These are phyloP conservation scores for Xylaria arbuscula DNA, from an alignment of 2,329 filamentous ascomycete genomes.

Conservation along the genomic window DNA sequence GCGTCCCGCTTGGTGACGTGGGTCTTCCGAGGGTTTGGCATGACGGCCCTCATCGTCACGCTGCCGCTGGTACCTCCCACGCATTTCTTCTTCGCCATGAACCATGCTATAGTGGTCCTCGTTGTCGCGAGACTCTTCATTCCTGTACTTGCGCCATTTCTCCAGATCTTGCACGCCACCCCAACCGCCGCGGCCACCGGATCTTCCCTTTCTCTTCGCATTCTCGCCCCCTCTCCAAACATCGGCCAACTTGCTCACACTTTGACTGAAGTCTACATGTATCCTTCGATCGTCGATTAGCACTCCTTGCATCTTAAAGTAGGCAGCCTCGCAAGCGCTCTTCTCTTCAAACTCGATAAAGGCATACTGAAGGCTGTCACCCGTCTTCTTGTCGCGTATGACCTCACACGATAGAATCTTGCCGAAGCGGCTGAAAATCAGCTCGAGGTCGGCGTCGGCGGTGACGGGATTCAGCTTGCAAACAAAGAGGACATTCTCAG, in stretches of 20 bases:
- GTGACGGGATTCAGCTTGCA: slow-evolving; percentile 99
- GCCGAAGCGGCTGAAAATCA: slow-evolving; percentile 97
- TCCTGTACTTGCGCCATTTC: slow-evolving; percentile 89
- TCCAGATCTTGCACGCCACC: slow-evolving; percentile 90
- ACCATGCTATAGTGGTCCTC: slow-evolving; percentile 77
- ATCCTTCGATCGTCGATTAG: slow-evolving; percentile 97
- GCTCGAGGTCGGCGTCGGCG: slow-evolving; percentile 89
- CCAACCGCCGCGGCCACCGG: slow-evolving; percentile 76
- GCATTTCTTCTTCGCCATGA: slow-evolving; percentile 78
- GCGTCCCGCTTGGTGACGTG: slow-evolving; percentile 29
- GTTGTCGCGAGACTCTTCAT: slow-evolving; percentile 62
- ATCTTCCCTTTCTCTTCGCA: slow-evolving; percentile 71
- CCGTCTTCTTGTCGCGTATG: slow-evolving; percentile 91
- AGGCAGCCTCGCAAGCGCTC: slow-evolving; percentile 91
- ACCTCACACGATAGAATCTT: slow-evolving; percentile 96
- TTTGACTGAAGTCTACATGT: slow-evolving; percentile 98
- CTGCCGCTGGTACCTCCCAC: slow-evolving; percentile 59
- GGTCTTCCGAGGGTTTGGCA: slow-evolving; percentile 40
- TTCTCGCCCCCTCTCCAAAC: slow-evolving; percentile 90
- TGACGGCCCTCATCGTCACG: slow-evolving; percentile 49
- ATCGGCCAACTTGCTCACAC: slow-evolving; percentile 86
- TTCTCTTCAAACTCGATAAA: slow-evolving; percentile 98
- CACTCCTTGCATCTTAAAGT: slow-evolving; percentile 98
- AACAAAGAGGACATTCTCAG: slow-evolving; percentile 96
- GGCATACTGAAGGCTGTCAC: slow-evolving; percentile 95